Conservation (phyloP, 2,329 filamentous ascomycete species). For the Cyclaneusma minus region DNA sequence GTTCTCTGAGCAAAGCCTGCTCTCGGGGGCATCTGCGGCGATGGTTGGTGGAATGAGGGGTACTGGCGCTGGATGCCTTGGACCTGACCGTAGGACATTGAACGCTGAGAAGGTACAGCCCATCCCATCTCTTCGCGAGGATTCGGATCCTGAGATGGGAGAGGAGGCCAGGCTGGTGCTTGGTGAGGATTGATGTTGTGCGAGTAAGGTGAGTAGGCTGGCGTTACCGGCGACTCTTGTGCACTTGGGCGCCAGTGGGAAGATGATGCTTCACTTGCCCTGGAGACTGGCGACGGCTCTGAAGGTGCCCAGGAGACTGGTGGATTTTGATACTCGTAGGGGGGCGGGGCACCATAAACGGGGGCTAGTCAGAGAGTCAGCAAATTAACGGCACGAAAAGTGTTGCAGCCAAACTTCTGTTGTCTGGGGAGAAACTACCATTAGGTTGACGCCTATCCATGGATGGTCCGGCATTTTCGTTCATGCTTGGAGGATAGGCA, state of each 20-base stretch:
- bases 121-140: conserved; percentile 16
- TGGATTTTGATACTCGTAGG: not conserved
- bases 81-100: conserved; percentile 18
- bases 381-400: not conserved
- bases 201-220: conserved; percentile 33
- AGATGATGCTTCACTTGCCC: conserved; percentile 23
- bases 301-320: conserved; percentile 25
- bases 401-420: conserved; percentile 13
- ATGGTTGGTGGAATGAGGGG: conserved; percentile 11
- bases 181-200: conserved; percentile 19
- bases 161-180: conserved; percentile 15
- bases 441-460: conserved; percentile 23
- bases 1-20: conserved; percentile 13
- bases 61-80: conserved; percentile 15
- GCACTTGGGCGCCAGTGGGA: conserved; percentile 33
- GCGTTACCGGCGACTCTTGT: conserved; percentile 32
- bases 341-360: not conserved
- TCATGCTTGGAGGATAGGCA: conserved; percentile 25
- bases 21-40: conserved; percentile 7
- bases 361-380: too few species aligned
- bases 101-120: conserved; percentile 16
- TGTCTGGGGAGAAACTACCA: conserved; percentile 18
- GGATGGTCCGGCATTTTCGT: conserved; percentile 27
- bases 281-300: conserved; percentile 25
- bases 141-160: conserved; percentile 12